These are phyloP conservation scores for Pisolithus sp. DNA, from an alignment of 768 basidiomycete species.

Conservation along the genomic window DNA sequence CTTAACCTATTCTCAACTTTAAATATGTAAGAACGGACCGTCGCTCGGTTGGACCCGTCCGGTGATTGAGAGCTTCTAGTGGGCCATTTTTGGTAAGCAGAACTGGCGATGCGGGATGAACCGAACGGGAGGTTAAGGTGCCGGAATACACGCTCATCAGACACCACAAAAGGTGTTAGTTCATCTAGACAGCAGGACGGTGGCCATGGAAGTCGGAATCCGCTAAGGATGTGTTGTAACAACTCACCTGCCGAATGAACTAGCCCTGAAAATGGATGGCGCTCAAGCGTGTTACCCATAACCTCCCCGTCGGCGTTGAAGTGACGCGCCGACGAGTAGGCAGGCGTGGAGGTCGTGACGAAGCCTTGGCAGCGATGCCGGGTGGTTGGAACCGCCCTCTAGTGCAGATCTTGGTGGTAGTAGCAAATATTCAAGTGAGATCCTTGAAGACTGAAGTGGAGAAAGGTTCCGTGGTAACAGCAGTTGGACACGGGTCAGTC, in stretches of 20 bases:
- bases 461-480: too few species aligned
- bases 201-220: slow-evolving; percentile 83
- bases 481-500: too few species aligned
- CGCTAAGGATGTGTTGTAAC: slow-evolving; percentile 85
- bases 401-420: slow-evolving; percentile 86
- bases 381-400: slow-evolving; percentile 72
- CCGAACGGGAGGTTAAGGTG: slow-evolving; percentile 73
- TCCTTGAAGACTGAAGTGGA: too few species aligned
- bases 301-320: slow-evolving; percentile 72
- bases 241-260: slow-evolving; percentile 88
- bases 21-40: slow-evolving; percentile 54
- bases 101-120: slow-evolving; percentile 70
- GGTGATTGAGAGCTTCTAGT: slow-evolving; percentile 65
- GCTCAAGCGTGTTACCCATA: slow-evolving; percentile 83
- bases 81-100: slow-evolving; percentile 71
- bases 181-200: slow-evolving; percentile 84
- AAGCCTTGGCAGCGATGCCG: slow-evolving; percentile 72
- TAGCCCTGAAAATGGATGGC: slow-evolving; percentile 90
- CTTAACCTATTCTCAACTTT: slow-evolving; percentile 80
- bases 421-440: too few species aligned
- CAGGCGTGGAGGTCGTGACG: slow-evolving; percentile 75
- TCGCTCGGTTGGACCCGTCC: slow-evolving; percentile 44
- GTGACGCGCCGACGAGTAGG: slow-evolving; percentile 71
- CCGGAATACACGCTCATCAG: slow-evolving; percentile 78
- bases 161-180: slow-evolving; percentile 84